A percentile compares a stretch with the other conserved stretches of the same genome.
Evolutionary conservation across 2,329 filamentous ascomycete genomes (phyloP).

Genomic region (Simplicillium sp.): DNA sequence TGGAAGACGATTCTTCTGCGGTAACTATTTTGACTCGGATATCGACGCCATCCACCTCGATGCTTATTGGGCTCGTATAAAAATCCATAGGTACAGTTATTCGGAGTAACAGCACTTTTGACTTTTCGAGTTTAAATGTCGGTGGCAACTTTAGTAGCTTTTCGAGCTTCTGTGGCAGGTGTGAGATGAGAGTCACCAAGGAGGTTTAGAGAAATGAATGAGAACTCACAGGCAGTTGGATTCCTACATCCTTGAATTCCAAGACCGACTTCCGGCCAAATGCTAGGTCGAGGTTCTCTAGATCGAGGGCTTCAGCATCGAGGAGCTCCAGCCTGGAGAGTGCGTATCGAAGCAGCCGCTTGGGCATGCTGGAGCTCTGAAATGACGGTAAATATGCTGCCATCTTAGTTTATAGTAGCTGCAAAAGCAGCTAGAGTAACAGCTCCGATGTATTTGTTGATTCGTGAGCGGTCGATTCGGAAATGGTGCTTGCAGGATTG

Average conservation of each 20-base stretch:
- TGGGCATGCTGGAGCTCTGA: slow-evolving; percentile 67
- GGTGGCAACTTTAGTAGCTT: slow-evolving; percentile 65
- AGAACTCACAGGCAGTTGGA: not conserved
- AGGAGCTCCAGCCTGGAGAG: slow-evolving; percentile 76
- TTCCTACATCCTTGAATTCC: not conserved
- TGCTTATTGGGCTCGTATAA: slow-evolving; percentile 71
- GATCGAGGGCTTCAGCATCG: slow-evolving; percentile 76
- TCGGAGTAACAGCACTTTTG: slow-evolving; percentile 66
- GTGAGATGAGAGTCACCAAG: slow-evolving; percentile 11
- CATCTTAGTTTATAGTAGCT: slow-evolving; percentile 34
- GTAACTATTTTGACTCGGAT: slow-evolving; percentile 50
- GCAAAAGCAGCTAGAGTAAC: too few relatives aligned
- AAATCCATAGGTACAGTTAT: slow-evolving; percentile 83
- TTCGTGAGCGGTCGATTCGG: too few relatives aligned
- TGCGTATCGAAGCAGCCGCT: slow-evolving; percentile 79
- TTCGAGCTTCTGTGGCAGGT: slow-evolving; percentile 59
- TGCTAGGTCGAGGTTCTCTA: slow-evolving; percentile 76
- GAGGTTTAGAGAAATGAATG: slow-evolving; percentile 5
- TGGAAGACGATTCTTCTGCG: slow-evolving; percentile 33
- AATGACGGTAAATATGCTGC: slow-evolving; percentile 61
- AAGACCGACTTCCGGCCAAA: slow-evolving; percentile 61
- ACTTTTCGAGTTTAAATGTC: slow-evolving; percentile 60
- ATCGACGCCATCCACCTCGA: slow-evolving; percentile 75
- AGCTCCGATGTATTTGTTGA: too few relatives aligned
- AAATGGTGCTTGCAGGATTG: too few relatives aligned